These are phyloP conservation scores for Amanita pallidorosea DNA, from an alignment of 768 basidiomycete species.

Conservation along the genomic window DNA sequence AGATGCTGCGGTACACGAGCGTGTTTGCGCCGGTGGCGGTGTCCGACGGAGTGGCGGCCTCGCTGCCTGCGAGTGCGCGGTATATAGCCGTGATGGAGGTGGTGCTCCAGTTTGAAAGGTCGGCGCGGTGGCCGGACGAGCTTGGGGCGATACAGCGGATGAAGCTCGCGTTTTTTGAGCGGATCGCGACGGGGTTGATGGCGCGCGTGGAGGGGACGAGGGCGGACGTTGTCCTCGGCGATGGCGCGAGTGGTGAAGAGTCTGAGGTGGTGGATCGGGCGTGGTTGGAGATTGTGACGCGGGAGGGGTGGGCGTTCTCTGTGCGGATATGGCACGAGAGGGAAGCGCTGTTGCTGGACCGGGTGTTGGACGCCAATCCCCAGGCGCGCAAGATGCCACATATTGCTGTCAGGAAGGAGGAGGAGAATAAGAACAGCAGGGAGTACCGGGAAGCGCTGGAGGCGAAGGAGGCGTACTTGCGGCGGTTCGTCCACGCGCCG, in stretches of 20 bases:
- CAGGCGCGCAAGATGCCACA: constrained; percentile 28
- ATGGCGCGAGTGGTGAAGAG: constrained; percentile 21
- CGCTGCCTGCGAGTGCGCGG: constrained; percentile 47
- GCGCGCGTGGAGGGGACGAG: constrained; percentile 34
- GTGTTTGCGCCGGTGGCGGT: constrained; percentile 74
- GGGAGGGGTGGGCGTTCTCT: constrained; percentile 81
- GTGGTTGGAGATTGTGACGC: constrained; percentile 65
- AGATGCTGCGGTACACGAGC: constrained; percentile 73
- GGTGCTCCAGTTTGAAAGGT: constrained; percentile 85
- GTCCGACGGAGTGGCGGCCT: constrained; percentile 36
- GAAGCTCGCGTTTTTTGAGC: constrained; percentile 87
- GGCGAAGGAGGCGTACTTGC: constrained; percentile 48
- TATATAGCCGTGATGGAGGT: constrained; percentile 65
- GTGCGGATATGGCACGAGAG: constrained; percentile 82
- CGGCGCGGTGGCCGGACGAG: constrained; percentile 92
- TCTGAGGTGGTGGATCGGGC: constrained; percentile 60
- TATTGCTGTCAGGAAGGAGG: constrained; percentile 18
- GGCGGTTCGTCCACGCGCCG: constrained; percentile 73
- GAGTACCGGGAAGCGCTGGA: constrained; percentile 46
- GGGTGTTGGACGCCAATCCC: constrained; percentile 44
- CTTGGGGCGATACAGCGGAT: constrained; percentile 86
- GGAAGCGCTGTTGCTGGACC: constrained; percentile 70
- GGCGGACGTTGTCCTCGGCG: constrained; percentile 50
- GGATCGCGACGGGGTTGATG: constrained; percentile 60
- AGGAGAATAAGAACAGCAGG: constrained; percentile 24